phyloP scores from a whole-genome alignment of 1,284 basidiomycete genomes.

The Leucoagaricus sp. region DNA sequence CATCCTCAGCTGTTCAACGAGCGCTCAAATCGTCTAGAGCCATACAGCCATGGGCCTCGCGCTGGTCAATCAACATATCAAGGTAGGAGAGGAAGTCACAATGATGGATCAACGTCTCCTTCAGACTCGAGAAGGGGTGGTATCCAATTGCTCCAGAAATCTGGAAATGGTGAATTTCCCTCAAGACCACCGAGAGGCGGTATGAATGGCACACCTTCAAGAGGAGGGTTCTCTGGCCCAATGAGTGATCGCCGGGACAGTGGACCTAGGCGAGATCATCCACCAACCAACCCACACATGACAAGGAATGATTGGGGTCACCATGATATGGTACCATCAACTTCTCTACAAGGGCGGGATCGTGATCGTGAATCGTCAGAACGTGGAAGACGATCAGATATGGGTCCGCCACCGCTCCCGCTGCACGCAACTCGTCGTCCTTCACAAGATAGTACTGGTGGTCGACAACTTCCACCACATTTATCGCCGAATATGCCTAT shows the following conservation, averaged over 20 bases:
- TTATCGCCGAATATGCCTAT: constrained; percentile 33
- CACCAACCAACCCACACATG: constrained; percentile 33
- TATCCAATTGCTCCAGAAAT: constrained; percentile 55
- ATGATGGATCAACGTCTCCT: constrained; percentile 44
- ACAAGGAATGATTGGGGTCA: constrained; percentile 27
- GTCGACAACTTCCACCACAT: constrained; percentile 48
- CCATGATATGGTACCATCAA: constrained; percentile 17
- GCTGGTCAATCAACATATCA: constrained; percentile 34
- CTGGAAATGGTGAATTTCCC: constrained; percentile 27
- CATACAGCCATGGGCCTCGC: constrained; percentile 50
- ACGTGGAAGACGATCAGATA: constrained; percentile 42
- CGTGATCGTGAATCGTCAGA: constrained; percentile 30
- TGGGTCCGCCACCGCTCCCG: constrained; percentile 53
- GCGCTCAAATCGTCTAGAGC: constrained; percentile 82
- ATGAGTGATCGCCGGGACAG: constrained; percentile 28
- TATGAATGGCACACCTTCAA: constrained; percentile 27
- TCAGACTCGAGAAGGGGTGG: constrained; percentile 41
- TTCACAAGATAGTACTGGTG: constrained; percentile 37
- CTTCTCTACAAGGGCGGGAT: constrained; percentile 27
- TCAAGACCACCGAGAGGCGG: constrained; percentile 30
- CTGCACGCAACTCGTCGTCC: constrained; percentile 33
- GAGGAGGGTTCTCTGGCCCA: constrained; percentile 24
- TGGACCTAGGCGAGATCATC: constrained; percentile 31
- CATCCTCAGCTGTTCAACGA: constrained; percentile 88
- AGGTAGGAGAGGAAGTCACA: constrained; percentile 29